Base-by-base conservation (phyloP, 176 grass and related monocot genomes). In the Cymbopogon citratus region DNA sequence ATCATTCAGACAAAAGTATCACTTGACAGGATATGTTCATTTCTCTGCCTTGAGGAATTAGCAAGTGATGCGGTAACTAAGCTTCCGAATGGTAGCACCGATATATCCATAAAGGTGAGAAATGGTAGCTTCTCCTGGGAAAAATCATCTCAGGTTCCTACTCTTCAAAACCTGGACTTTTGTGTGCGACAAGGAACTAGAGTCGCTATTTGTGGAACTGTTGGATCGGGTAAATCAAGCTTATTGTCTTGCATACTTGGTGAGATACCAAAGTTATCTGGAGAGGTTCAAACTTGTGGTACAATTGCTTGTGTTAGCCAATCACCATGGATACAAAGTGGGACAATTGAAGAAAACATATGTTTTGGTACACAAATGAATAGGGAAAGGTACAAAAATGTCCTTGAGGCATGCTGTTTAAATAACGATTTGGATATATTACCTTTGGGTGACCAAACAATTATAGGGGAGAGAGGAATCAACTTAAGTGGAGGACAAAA, bases 401-500 rank as follows among this genome's bases (percentile, higher is more conserved):
- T 92, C 36, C 73, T 96, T 29, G 73, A 91, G 61, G 90, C 52
- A 59, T 96, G 93, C 66, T 86, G 63, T 13, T 71, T 96, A 49
- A 91, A 85, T 48, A 85, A 85, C 3, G 88, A 96, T 80, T 56
- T 96, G 36, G 80, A 85, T 75, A 77, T 85, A 52, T 78, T 96
- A 14, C 86, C 88, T 35, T 71, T 75, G 23, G 90, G 93, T 60
- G 93, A 96, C 73, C 85, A 90, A 18, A 96, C 90, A 6, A 59
- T 91, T 67, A 96, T 96, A 51, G 93, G 88, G 63, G 93, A 96
- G 38, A 96, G 88, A 70, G 90, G 93, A 33, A 91, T 96, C 33
- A 92, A 92, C 81, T 57, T 96, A 27, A 90, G 88, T 38, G 93
- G 93, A 1, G 83, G 93, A 56, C 90, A 92, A 75, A 97, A 91